Evolutionary conservation across 2,329 filamentous ascomycete genomes (phyloP), one percentile per base, ranked within the genome.

Genomic region (Monosporascus sp.): DNA sequence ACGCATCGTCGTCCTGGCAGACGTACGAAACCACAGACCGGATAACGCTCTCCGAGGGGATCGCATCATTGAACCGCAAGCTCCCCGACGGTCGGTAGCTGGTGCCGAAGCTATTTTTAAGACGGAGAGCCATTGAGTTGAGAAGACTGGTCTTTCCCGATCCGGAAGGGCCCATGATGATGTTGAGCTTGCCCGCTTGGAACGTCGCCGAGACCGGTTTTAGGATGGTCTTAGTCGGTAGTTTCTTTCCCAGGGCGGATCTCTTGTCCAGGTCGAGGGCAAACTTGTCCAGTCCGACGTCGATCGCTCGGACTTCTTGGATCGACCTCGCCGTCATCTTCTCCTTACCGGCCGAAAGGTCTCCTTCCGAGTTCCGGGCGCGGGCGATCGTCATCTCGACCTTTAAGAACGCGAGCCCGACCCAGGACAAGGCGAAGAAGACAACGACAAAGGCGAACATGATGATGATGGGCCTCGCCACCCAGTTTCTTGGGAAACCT

Each of bases 141-240:
- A 91, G 74, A 1, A 91, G 73, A 0, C 86, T 88, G 0, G 87
- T 91, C 67, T 92, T 92, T 1, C 88, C 88, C 46, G 83, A 87
- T 0, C 88, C 88, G 0, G 87, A 90, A 0, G 88, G 88, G 0
- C 88, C 88, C 87, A 91, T 91, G 58, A 92, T 88, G 24, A 91
- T 79, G 57, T 91, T 91, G 16, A 92, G 65, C 16, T 80, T 74
- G 0, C 87, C 87, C 0, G 88, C 80, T 47, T 82, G 77, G 59
- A 92, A 91, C 0, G 79, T 82, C 0, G 86, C 75, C 1, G 78
- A 84, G 14, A 91, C 77, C 0, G 86, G 85, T 52, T 85, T 78
- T 16, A 92, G 71, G 11, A 92, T 91, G 0, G 70, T 77, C 64
- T 81, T 83, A 1, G 70, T 73, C 0, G 78, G 77, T 1, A 79